Evolutionary conservation across 202 grass and related monocot species (phyloP).

Genomic region (Brachypodium distachyon): DNA sequence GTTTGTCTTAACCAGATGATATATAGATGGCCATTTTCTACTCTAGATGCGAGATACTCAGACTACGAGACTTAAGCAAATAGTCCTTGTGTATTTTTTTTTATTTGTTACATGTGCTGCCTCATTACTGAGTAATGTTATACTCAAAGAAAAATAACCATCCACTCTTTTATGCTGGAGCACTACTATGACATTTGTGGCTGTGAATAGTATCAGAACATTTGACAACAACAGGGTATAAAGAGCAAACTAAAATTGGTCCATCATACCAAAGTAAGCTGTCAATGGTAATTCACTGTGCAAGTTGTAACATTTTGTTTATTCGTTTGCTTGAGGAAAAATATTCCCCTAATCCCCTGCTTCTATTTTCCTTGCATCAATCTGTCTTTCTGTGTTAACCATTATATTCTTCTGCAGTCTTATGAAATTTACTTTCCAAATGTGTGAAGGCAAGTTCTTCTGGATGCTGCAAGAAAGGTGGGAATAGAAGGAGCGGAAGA

Average conservation of each 20-base stretch:
- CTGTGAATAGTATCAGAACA: not conserved
- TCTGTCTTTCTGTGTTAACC: constrained; percentile 9
- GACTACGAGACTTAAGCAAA: not conserved
- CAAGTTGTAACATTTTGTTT: not conserved
- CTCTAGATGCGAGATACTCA: not conserved
- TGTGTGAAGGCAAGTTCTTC: constrained; percentile 61
- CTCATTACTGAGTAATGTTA: not conserved
- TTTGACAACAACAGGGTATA: not conserved
- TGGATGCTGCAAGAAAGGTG: constrained; percentile 82
- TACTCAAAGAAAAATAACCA: not conserved
- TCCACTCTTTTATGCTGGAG: not conserved
- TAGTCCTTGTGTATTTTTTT: not conserved
- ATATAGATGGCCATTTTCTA: not conserved
- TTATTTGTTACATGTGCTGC: not conserved
- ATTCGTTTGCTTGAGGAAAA: not conserved
- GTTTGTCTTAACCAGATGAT: not conserved
- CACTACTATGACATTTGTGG: not conserved
- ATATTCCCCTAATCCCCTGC: not conserved
- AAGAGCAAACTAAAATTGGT: not conserved
- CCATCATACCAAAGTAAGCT: not conserved
- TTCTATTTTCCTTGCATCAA: not conserved
- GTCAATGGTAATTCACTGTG: not conserved
- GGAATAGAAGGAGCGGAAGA: constrained; percentile 83
- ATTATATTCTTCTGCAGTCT: constrained; percentile 8
- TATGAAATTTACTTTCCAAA: constrained; percentile 7